Evolutionary conservation across 768 basidiomycete species (phyloP).

Genomic region (Asterophora parasitica): DNA sequence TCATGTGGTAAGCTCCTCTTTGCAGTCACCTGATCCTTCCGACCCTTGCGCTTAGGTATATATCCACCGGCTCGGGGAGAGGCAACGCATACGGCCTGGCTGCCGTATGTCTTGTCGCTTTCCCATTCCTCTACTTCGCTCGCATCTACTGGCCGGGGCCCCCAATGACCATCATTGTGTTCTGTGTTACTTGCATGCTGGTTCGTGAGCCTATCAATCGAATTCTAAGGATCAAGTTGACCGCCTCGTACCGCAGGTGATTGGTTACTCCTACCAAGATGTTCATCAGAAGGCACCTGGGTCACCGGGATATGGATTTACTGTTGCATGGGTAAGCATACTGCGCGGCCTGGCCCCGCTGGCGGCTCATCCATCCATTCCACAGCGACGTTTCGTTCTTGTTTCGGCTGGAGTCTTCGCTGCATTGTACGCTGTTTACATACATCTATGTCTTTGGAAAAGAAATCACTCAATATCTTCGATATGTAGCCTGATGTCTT

Average conservation of each 20-base stretch:
- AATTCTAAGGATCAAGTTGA: neutral
- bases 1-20: conserved; percentile 52
- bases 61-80: conserved; percentile 53
- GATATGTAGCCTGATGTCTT: conserved; percentile 61
- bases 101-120: conserved; percentile 60
- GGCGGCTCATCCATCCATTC: neutral
- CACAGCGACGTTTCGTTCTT: conserved; percentile 60
- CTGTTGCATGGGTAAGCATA: conserved; percentile 66
- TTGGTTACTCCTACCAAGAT: conserved; percentile 74
- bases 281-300: conserved; percentile 40
- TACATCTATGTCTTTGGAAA: neutral
- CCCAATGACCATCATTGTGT: conserved; percentile 67
- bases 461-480: neutral
- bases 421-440: conserved; percentile 53
- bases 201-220: conserved; percentile 16
- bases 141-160: conserved; percentile 70
- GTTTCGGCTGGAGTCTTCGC: conserved; percentile 70
- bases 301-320: conserved; percentile 54
- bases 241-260: conserved; percentile 36
- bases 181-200: conserved; percentile 58
- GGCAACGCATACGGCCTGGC: conserved; percentile 71
- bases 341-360: too few species aligned
- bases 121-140: conserved; percentile 69
- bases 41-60: conserved; percentile 46
- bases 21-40: too few species aligned